These are phyloP conservation scores for Globisporangium solare DNA, from an alignment of 352 stramenopile species.

Conservation along the genomic window DNA sequence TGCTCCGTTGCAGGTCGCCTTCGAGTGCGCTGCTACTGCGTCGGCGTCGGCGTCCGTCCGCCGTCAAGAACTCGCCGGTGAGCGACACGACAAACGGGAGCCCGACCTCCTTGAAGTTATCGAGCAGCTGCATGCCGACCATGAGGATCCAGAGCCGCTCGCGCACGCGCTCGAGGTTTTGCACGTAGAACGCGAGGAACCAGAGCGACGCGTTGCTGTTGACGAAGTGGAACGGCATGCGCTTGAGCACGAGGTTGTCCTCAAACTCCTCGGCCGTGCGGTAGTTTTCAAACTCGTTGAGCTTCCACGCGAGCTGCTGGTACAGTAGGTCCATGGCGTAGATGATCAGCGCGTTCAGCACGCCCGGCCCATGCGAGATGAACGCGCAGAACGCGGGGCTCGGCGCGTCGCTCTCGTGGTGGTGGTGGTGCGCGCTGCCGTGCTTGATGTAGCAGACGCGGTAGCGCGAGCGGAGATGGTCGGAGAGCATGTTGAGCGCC, in stretches of 20 bases:
- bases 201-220: conserved; percentile 72
- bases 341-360: conserved; percentile 66
- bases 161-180: conserved; percentile 45
- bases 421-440: not conserved
- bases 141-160: conserved; percentile 68
- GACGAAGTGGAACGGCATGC: conserved; percentile 74
- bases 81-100: conserved; percentile 48
- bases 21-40: not conserved
- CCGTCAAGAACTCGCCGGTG: conserved; percentile 33
- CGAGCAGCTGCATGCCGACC: conserved; percentile 53
- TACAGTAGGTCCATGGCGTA: conserved; percentile 62
- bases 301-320: conserved; percentile 47
- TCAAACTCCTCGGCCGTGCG: conserved; percentile 59
- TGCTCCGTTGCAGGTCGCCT: no score
- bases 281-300: conserved; percentile 77
- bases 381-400: conserved; percentile 48
- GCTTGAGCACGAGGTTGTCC: conserved; percentile 64
- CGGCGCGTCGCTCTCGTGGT: conserved; percentile 23
- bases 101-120: conserved; percentile 70
- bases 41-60: conserved; percentile 32
- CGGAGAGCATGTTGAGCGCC: conserved; percentile 50
- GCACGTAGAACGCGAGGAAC: conserved; percentile 66
- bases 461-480: conserved; percentile 35
- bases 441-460: conserved; percentile 24
- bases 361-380: conserved; percentile 49